A percentile compares a stretch with the other conserved stretches of the same genome.
Conservation (phyloP, 1,139 yeast genomes). For the Candida sp. region DNA sequence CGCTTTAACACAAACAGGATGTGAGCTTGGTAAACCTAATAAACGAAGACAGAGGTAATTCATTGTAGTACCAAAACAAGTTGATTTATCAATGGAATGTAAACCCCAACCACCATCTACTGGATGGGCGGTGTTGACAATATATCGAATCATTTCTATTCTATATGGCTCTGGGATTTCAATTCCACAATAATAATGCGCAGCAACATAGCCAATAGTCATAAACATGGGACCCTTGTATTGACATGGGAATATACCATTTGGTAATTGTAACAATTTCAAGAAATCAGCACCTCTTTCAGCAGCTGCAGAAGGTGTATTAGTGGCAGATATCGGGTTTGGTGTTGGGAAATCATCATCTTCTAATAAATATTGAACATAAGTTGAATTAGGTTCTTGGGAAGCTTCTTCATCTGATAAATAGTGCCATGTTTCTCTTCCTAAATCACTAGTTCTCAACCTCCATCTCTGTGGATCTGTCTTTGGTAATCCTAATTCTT, state of each 20-base stretch:
- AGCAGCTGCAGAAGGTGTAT: constrained; percentile 61
- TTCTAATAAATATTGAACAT: constrained; percentile 55
- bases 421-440: constrained; percentile 84
- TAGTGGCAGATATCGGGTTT: constrained; percentile 19
- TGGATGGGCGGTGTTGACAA: constrained; percentile 89
- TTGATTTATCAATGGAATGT: constrained; percentile 86
- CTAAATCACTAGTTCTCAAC: constrained; percentile 63
- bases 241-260: constrained; percentile 87
- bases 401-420: constrained; percentile 34
- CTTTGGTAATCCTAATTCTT: constrained; percentile 53
- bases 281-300: constrained; percentile 75
- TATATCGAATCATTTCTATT: constrained; percentile 73
- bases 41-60: constrained; percentile 79
- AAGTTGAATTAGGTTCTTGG: constrained; percentile 50
- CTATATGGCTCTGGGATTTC: constrained; percentile 66
- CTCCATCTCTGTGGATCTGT: constrained; percentile 82
- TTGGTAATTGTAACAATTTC: constrained; percentile 61
- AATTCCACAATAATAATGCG: constrained; percentile 66
- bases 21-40: constrained; percentile 69
- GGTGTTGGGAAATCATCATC: constrained; percentile 45
- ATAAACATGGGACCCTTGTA: constrained; percentile 98
- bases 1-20: constrained; percentile 80
- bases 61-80: constrained; percentile 91
- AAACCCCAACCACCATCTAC: constrained; percentile 99
- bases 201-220: constrained; percentile 83